Base-by-base conservation (phyloP, 129 eudicot species). In the Helichrysum umbraculigerum region DNA sequence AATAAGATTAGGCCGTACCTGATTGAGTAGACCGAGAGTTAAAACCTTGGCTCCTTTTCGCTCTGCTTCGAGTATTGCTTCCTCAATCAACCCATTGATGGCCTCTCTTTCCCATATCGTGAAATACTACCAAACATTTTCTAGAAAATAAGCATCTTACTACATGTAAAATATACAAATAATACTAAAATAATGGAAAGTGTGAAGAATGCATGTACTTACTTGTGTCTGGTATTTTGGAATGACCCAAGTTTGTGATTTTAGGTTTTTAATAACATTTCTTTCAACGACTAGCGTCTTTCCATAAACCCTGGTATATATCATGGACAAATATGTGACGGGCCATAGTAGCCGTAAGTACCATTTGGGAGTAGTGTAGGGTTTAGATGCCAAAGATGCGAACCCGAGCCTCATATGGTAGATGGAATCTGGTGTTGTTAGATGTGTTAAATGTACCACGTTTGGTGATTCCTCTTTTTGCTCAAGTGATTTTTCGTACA, bases 11-110 rank as follows among this genome's bases (percentile, higher is more conserved):
- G 71, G 35, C 34, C 76, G 50, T 5, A 80, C 98, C 96, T 93
- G 97, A 80, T 93, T 93, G 54, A 88, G 73, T 69, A 93, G 85
- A 70, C 97, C 98, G 39, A 93, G 84, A 70, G 91, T 90, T 70
- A 93, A 32, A 20, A 90, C 91, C 71, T 87, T 88, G 33, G 77
- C 76, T 42, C 96, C 97, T 85, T 75, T 85, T 4, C 62, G 70
- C 1, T 90, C 93, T 3, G 93, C 97, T 39, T 90, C 91, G 1
- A 88, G 78, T 80, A 93, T 88, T 19, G 98, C 98, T 47, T 87
- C 87, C 81, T 87, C 97, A 28, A 93, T 93, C 79, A 93, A 74
- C 41, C 78, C 81, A 76, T 88, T 93, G 62, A 90, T 87, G 17
- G 79, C 67, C 75, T 83, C 83, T 80, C 76, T 77, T 82, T 93